Conservation (phyloP, 441 rosid genomes). For the Populus hybrid region DNA sequence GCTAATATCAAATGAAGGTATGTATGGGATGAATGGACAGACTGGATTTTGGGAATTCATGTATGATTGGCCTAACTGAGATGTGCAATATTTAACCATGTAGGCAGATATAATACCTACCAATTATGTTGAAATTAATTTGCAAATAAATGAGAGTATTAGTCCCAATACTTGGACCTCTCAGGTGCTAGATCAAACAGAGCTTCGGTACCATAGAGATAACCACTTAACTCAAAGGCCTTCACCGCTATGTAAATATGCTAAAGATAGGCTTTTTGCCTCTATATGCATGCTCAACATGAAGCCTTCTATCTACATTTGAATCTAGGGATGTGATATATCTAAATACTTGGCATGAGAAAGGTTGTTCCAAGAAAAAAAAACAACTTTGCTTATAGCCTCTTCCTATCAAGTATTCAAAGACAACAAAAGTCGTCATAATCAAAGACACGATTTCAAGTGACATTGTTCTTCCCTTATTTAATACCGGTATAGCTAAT, state of each 20-base stretch:
- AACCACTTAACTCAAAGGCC: not conserved
- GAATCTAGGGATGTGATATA: not conserved
- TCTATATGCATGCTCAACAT: not conserved
- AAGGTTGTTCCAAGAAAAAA: not conserved
- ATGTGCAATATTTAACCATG: no score
- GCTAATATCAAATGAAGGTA: constrained; percentile 44
- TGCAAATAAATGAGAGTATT: no score
- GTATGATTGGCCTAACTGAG: constrained; percentile 39
- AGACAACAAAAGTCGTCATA: not conserved
- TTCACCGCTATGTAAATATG: not conserved
- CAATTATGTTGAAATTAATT: no score
- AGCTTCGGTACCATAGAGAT: not conserved
- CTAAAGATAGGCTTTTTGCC: not conserved
- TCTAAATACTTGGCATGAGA: not conserved
- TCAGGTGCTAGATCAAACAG: not conserved
- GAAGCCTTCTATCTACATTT: not conserved
- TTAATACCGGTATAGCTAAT: not conserved
- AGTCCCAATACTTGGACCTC: not conserved
- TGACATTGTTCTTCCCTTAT: not conserved
- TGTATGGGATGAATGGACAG: constrained; percentile 37
- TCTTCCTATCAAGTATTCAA: not conserved
- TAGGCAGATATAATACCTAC: no score
- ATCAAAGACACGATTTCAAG: not conserved
- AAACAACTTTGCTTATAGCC: not conserved
- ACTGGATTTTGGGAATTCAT: constrained; percentile 56